Conservation (phyloP, 164 flowering plant genomes). For the grape (Vitis vinifera) region DNA sequence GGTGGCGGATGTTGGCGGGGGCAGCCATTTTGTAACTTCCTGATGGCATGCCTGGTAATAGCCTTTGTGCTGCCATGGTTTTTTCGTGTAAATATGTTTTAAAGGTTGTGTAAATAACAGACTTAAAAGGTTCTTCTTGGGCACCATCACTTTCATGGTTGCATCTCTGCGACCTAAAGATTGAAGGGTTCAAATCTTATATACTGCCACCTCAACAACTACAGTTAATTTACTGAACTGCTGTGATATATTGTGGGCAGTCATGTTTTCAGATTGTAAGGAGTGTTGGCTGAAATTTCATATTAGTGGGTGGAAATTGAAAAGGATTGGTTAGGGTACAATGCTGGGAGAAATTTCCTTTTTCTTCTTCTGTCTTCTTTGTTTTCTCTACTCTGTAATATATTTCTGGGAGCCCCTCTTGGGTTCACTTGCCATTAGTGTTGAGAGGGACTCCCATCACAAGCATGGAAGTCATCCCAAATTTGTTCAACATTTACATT, state of each 20-base stretch:
- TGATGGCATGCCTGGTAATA: slow-evolving; percentile 56
- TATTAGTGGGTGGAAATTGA: background rate
- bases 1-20: slow-evolving; percentile 47
- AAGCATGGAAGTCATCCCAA: no score
- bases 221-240: background rate
- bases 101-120: slow-evolving; percentile 7
- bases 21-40: slow-evolving; percentile 62
- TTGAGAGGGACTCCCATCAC: no score
- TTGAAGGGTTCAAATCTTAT: background rate
- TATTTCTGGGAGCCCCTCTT: no score
- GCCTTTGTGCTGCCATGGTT: slow-evolving; percentile 65
- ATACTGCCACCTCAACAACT: no score
- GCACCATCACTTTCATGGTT: background rate
- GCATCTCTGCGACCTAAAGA: background rate
- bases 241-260: background rate
- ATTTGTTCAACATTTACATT: no score
- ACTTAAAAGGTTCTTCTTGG: background rate
- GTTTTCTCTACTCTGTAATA: no score
- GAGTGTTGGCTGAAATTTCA: background rate
- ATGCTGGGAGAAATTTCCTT: background rate
- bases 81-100: slow-evolving; percentile 51
- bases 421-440: no score
- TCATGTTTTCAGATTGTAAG: background rate
- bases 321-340: background rate
- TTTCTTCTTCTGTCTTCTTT: background rate